Conservation (phyloP, 2,329 filamentous ascomycete species). For the Claviceps sp. region DNA sequence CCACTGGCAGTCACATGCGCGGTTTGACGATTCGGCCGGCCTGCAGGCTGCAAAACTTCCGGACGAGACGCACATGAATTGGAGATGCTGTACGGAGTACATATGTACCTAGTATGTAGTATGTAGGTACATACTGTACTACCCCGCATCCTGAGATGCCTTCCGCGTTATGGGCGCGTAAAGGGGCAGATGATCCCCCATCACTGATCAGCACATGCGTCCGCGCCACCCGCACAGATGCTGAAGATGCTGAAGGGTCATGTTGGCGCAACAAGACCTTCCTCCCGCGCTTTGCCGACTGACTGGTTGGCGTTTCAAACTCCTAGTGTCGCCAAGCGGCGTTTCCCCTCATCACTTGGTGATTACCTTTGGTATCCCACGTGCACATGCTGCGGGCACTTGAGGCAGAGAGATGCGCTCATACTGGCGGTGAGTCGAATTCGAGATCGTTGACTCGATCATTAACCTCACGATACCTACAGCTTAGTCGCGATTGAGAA, state of each 20-base stretch:
- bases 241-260: background rate
- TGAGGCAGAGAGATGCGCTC: background rate
- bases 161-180: constrained; percentile 7
- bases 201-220: background rate
- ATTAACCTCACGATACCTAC: too few relatives aligned
- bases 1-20: too few relatives aligned
- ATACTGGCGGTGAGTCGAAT: background rate
- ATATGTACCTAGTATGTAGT: too few relatives aligned
- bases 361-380: too few relatives aligned
- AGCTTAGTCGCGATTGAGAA: background rate
- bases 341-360: too few relatives aligned
- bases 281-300: background rate
- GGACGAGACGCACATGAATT: too few relatives aligned
- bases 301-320: background rate
- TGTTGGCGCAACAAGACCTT: background rate
- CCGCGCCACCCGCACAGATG: background rate
- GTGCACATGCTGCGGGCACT: too few relatives aligned
- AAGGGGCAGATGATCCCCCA: constrained; percentile 1
- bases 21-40: too few relatives aligned
- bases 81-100: constrained; percentile 1
- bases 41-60: too few relatives aligned
- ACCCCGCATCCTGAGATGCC: constrained; percentile 5
- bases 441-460: background rate
- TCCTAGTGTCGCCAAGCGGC: background rate
- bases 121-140: too few relatives aligned